A percentile compares a stretch with the other conserved stretches of the same genome.
phyloP scores from a whole-genome alignment of 2,329 filamentous ascomycete species.

The Fusarium equiseti region DNA sequence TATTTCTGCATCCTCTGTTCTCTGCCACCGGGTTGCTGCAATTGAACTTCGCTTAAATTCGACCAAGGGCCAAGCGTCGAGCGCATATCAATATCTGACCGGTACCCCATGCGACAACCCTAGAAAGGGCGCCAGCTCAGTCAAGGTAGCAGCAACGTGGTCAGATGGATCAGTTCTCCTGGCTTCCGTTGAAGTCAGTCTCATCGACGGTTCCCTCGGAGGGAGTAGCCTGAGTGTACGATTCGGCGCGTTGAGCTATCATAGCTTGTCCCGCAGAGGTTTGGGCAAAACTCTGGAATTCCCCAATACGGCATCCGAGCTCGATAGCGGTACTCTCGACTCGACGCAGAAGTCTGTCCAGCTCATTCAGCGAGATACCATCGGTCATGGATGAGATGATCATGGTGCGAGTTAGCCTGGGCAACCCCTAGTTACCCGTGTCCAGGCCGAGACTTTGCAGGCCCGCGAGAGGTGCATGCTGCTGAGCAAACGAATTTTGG shows the following conservation, averaged over 20 bases:
- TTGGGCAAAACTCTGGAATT: slow-evolving; percentile 61
- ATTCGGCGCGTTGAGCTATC: slow-evolving; percentile 23
- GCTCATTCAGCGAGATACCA: slow-evolving; percentile 58
- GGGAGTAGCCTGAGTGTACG: slow-evolving; percentile 29
- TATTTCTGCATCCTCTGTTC: background rate
- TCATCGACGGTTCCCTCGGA: slow-evolving; percentile 29
- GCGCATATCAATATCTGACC: background rate
- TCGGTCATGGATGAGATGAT: slow-evolving; percentile 59
- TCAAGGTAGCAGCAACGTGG: background rate
- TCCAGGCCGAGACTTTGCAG: slow-evolving; percentile 41
- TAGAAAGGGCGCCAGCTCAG: background rate
- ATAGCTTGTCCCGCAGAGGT: slow-evolving; percentile 19
- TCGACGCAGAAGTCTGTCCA: slow-evolving; percentile 61
- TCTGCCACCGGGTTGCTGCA: background rate
- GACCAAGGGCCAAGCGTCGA: background rate
- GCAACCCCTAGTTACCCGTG: slow-evolving; percentile 54
- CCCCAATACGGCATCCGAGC: slow-evolving; percentile 64
- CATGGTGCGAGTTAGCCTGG: slow-evolving; percentile 40
- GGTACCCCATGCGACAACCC: background rate
- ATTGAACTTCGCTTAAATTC: background rate
- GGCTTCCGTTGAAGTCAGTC: background rate
- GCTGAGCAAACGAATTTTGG: slow-evolving; percentile 8
- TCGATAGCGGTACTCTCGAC: slow-evolving; percentile 67
- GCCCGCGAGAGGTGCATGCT: slow-evolving; percentile 43
- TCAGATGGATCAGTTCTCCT: slow-evolving; percentile 9